phyloP scores from a whole-genome alignment of 148 eudicot genomes.

The Chenopodium formosanum region DNA sequence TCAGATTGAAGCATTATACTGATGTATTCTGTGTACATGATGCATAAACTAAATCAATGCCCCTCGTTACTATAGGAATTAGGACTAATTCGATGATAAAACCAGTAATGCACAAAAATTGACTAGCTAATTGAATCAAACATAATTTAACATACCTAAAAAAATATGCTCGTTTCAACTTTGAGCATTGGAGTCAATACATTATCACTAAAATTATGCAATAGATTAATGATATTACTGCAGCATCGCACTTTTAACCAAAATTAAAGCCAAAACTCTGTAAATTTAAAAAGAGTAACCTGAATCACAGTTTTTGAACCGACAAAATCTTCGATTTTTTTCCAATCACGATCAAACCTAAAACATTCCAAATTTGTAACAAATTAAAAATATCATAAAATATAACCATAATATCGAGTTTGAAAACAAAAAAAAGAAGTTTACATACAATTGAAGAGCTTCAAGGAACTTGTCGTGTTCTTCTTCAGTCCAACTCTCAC shows the following conservation, averaged over 20 bases:
- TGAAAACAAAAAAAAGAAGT: too few relatives aligned
- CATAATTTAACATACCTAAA: neutral
- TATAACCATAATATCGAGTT: neutral
- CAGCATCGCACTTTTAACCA: neutral
- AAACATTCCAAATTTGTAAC: conserved; percentile 6
- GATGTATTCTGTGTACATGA: neutral
- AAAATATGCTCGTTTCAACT: neutral
- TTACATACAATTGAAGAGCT: conserved; percentile 32
- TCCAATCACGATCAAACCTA: conserved; percentile 97
- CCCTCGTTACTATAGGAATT: neutral
- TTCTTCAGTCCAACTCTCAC: conserved; percentile 37
- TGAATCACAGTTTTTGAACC: conserved; percentile 90
- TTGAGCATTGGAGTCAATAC: neutral
- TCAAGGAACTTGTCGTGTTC: conserved; percentile 36
- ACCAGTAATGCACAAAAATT: neutral
- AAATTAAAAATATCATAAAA: neutral
- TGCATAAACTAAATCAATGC: neutral
- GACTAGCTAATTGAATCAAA: neutral
- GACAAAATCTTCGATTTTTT: conserved; percentile 93
- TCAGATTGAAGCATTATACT: neutral
- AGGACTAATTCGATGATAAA: neutral
- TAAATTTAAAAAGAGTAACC: conserved; percentile 31
- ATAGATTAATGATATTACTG: neutral
- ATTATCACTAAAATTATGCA: too few relatives aligned
- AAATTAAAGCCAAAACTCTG: neutral